These are phyloP conservation scores for Polyporus arcularius DNA, from an alignment of 768 basidiomycete species.

Conservation along the genomic window DNA sequence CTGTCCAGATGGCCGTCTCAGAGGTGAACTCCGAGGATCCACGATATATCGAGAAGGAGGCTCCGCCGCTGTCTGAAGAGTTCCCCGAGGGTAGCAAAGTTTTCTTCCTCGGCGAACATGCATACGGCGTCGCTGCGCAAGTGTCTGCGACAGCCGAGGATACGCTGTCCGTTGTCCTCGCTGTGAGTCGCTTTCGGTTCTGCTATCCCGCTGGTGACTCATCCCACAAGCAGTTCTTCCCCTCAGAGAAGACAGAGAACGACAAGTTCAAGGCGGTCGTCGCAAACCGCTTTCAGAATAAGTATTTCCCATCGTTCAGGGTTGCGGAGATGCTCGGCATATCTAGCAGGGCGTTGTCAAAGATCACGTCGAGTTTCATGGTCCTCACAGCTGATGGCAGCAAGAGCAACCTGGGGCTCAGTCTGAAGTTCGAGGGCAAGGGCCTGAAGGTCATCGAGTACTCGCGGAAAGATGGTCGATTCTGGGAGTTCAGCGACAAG, in stretches of 20 bases:
- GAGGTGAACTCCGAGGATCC: conserved; percentile 89
- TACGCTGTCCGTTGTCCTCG: conserved; percentile 79
- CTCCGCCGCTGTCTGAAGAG: conserved; percentile 83
- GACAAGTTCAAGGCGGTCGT: conserved; percentile 76
- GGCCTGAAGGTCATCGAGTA: conserved; percentile 92
- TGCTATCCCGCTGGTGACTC: background rate
- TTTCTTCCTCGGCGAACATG: conserved; percentile 94
- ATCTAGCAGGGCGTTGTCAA: conserved; percentile 78
- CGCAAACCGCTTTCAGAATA: conserved; percentile 43
- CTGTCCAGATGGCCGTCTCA: conserved; percentile 82
- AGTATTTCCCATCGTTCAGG: conserved; percentile 79
- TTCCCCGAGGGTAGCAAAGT: conserved; percentile 90
- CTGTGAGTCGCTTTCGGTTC: conserved; percentile 48
- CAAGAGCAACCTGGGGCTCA: conserved; percentile 90
- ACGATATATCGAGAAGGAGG: conserved; percentile 76
- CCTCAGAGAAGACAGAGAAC: conserved; percentile 78
- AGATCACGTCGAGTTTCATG: conserved; percentile 93
- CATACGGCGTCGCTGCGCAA: conserved; percentile 94
- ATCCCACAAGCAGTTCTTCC: conserved; percentile 69
- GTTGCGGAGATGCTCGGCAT: conserved; percentile 75
- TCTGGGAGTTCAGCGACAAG: conserved; percentile 94
- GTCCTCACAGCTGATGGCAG: conserved; percentile 72
- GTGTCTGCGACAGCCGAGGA: conserved; percentile 72
- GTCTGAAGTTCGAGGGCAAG: conserved; percentile 96
- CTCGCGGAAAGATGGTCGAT: conserved; percentile 76